phyloP scores from a whole-genome alignment of 257 asterid species.

The Datura wrightii region DNA sequence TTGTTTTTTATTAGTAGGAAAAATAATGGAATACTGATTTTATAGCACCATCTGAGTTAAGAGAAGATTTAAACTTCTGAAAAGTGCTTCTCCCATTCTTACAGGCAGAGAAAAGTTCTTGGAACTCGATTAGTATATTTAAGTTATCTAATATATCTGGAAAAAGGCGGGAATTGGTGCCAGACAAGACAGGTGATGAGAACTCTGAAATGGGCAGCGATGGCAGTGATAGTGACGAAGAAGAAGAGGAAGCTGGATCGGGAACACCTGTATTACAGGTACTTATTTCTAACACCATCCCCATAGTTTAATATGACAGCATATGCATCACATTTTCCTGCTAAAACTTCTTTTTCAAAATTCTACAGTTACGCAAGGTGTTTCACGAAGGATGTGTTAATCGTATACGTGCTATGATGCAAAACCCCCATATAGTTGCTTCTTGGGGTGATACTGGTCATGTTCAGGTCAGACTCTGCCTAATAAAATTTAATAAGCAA shows the following conservation, averaged over 20 bases:
- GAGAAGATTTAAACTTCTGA: conserved; percentile 9
- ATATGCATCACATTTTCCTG: not conserved
- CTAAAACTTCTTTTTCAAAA: not conserved
- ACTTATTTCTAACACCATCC: conserved; percentile 21
- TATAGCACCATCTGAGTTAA: not conserved
- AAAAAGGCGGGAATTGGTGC: conserved; percentile 74
- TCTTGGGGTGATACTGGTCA: conserved; percentile 86
- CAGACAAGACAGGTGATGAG: conserved; percentile 53
- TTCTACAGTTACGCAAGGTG: conserved; percentile 66
- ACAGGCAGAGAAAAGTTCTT: conserved; percentile 79
- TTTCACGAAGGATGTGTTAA: conserved; percentile 83
- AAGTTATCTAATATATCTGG: conserved; percentile 84
- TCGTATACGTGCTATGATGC: conserved; percentile 92
- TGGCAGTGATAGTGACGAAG: conserved; percentile 80
- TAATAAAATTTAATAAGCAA: conserved; percentile 7
- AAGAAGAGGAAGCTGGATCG: conserved; percentile 58
- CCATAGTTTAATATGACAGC: not conserved
- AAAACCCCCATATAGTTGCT: conserved; percentile 88
- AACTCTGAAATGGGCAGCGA: conserved; percentile 81
- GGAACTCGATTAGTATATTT: conserved; percentile 74
- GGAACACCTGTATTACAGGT: conserved; percentile 79
- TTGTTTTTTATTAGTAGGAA: not conserved
- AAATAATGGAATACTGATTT: not conserved
- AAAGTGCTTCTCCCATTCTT: conserved; percentile 12
- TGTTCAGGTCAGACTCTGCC: conserved; percentile 70